Evolutionary conservation across 306 rosid genomes (phyloP).

Genomic region (Mimosa pudica): DNA sequence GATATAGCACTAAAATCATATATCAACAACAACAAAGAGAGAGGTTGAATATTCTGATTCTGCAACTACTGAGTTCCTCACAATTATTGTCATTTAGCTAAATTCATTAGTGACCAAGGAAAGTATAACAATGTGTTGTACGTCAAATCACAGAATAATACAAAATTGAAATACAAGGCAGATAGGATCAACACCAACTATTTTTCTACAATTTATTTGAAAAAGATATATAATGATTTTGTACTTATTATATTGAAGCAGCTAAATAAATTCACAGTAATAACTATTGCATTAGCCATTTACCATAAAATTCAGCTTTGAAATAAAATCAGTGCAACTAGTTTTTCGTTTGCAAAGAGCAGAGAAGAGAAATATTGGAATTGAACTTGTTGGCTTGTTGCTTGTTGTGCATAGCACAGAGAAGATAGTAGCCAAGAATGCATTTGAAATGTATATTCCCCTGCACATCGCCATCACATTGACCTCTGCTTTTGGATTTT

Average conservation of each 20-base stretch:
- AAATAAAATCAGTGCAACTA: neutral
- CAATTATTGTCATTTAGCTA: neutral
- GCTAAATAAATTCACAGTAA: neutral
- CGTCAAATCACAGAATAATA: neutral
- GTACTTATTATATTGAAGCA: neutral
- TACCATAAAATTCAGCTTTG: conserved; percentile 10
- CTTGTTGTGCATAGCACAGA: neutral
- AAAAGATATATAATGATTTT: neutral
- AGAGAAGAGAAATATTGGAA: neutral
- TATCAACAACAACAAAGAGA: neutral
- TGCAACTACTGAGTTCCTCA: neutral
- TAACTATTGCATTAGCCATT: neutral
- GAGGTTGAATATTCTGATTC: neutral
- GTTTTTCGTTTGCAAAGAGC: neutral
- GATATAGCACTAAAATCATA: neutral
- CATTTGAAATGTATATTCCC: neutral
- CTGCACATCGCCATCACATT: conserved; percentile 5
- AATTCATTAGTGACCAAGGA: neutral
- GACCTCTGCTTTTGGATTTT: neutral
- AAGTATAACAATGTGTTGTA: neutral
- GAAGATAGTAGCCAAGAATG: neutral
- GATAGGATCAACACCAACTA: neutral
- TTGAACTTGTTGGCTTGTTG: neutral
- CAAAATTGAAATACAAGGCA: neutral
- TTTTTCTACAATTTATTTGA: neutral